These are phyloP conservation scores for Gaeumannomyces tritici DNA, from an alignment of 2,329 filamentous ascomycete genomes.

Conservation along the genomic window DNA sequence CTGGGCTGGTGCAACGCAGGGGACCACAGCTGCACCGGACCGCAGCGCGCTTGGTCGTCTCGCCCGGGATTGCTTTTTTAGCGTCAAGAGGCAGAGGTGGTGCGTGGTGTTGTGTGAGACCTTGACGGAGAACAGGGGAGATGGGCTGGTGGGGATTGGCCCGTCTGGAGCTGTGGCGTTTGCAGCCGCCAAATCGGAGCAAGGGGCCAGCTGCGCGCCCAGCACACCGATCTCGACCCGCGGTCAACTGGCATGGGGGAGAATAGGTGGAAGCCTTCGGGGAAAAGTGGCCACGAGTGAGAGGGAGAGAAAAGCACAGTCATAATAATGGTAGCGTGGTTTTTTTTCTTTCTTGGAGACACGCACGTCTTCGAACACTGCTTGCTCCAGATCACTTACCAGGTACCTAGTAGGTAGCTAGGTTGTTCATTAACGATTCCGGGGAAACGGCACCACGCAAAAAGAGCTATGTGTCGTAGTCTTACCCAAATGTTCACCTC, in stretches of 20 bases:
- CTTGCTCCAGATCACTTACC: not conserved
- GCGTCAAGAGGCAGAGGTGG: not conserved
- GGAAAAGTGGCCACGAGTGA: no score
- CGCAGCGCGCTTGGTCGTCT: not conserved
- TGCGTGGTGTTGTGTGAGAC: not conserved
- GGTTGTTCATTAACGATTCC: not conserved
- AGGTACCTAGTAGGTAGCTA: no score
- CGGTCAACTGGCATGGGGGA: not conserved
- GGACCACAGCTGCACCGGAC: not conserved
- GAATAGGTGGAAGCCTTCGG: not conserved
- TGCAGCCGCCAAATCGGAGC: not conserved
- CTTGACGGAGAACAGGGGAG: not conserved
- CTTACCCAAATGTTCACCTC: no score
- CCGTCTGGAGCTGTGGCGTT: not conserved
- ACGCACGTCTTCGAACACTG: not conserved
- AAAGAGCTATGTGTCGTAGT: no score
- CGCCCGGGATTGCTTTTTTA: not conserved
- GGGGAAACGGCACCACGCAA: not conserved
- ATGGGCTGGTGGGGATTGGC: not conserved
- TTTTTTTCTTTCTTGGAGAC: not conserved
- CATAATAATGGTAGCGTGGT: not conserved
- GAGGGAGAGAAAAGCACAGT: no score
- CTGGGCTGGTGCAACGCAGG: not conserved
- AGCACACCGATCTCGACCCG: not conserved
- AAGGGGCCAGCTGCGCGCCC: not conserved